A percentile compares a stretch with the other conserved stretches of the same genome.
These are phyloP conservation scores for Pythium monospermum DNA, from an alignment of 352 stramenopile genomes.

Conservation along the genomic window DNA sequence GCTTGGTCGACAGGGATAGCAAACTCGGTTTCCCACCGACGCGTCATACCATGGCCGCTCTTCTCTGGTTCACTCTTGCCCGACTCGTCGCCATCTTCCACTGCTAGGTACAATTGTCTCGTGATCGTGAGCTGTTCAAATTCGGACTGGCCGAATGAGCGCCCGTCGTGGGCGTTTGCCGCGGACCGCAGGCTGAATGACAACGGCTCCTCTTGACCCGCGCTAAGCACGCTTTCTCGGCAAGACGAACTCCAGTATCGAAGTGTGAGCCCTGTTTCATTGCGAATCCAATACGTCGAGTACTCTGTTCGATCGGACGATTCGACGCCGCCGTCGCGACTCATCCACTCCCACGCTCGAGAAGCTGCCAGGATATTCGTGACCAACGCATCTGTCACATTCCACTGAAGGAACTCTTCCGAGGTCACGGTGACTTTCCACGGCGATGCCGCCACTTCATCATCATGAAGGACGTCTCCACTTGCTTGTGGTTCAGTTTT, in stretches of 20 bases:
- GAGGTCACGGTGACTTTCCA: conserved; percentile 64
- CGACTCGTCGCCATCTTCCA: conserved; percentile 36
- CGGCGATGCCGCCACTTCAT: conserved; percentile 12
- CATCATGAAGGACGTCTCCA: background rate
- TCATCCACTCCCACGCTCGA: conserved; percentile 74
- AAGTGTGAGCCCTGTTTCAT: conserved; percentile 76
- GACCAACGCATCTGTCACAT: conserved; percentile 79
- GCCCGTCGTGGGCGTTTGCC: conserved; percentile 3
- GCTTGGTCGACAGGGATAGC: conserved; percentile 79
- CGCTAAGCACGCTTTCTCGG: conserved; percentile 40
- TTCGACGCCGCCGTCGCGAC: conserved; percentile 49
- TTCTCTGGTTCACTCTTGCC: conserved; percentile 9
- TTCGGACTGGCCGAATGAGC: conserved; percentile 16
- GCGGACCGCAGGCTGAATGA: no score
- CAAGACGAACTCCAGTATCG: conserved; percentile 67
- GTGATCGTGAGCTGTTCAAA: conserved; percentile 16
- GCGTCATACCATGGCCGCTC: conserved; percentile 4
- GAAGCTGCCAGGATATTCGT: conserved; percentile 72
- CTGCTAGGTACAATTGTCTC: conserved; percentile 66
- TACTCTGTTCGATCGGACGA: conserved; percentile 74
- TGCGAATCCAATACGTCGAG: conserved; percentile 85
- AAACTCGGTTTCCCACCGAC: conserved; percentile 69
- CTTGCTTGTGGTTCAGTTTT: background rate
- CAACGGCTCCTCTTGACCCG: conserved; percentile 62
- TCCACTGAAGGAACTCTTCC: conserved; percentile 60